A percentile compares a stretch with the other conserved stretches of the same genome.
Evolutionary conservation across 2,329 filamentous ascomycete genomes (phyloP).

Genomic region (Stagonosporopsis tanaceti): DNA sequence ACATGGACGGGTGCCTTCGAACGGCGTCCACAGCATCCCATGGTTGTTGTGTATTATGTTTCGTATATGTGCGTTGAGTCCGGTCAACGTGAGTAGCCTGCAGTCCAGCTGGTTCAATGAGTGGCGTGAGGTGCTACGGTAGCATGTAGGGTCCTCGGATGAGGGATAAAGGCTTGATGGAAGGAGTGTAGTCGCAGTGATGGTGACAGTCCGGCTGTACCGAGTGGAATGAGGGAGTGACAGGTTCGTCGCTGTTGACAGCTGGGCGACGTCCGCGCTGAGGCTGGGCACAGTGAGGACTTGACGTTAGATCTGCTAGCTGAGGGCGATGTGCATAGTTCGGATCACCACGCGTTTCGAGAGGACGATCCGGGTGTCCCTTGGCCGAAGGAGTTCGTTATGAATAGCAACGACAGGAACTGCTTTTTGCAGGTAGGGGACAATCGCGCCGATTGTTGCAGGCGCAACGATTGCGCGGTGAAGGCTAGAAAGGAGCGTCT

Average conservation of each 20-base stretch:
- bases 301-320: slow-evolving; percentile 29
- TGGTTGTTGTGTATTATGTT: slow-evolving; percentile 40
- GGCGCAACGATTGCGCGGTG: slow-evolving; percentile 20
- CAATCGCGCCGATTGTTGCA: not conserved
- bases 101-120: slow-evolving; percentile 51
- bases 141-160: slow-evolving; percentile 33
- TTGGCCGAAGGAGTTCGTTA: slow-evolving; percentile 29
- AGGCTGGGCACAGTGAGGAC: slow-evolving; percentile 21
- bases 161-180: slow-evolving; percentile 6
- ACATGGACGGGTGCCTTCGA: slow-evolving; percentile 48
- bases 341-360: slow-evolving; percentile 43
- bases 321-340: slow-evolving; percentile 41
- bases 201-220: slow-evolving; percentile 51
- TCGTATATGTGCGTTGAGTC: slow-evolving; percentile 29
- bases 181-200: slow-evolving; percentile 28
- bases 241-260: slow-evolving; percentile 34
- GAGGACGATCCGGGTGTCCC: slow-evolving; percentile 32
- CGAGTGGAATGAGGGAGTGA: slow-evolving; percentile 38
- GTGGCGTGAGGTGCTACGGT: slow-evolving; percentile 36
- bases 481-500: slow-evolving; percentile 35
- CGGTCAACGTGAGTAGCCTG: slow-evolving; percentile 45
- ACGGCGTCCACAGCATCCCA: slow-evolving; percentile 50
- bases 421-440: not conserved
- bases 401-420: slow-evolving; percentile 16
- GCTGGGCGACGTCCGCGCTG: slow-evolving; percentile 25